phyloP scores from a whole-genome alignment of 306 rosid species.

The Malus sieversii region DNA sequence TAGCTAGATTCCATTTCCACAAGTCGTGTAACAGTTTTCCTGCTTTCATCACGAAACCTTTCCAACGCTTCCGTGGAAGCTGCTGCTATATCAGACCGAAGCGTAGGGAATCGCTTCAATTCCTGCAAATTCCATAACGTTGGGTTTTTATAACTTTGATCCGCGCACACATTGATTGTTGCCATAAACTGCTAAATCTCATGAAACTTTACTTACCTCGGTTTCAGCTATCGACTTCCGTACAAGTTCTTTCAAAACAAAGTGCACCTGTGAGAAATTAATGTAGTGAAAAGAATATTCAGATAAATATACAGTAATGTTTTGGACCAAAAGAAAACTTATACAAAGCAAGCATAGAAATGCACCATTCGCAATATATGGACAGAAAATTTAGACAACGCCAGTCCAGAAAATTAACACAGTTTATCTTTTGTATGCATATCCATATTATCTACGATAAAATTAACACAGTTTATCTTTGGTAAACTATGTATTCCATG shows the following conservation, averaged over 20 bases:
- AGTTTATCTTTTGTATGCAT: background rate
- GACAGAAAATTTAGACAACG: background rate
- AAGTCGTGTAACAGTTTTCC: conserved; percentile 74
- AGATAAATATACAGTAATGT: background rate
- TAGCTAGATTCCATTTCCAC: conserved; percentile 99
- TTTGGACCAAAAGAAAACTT: background rate
- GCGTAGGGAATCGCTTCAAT: conserved; percentile 91
- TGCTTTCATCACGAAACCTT: conserved; percentile 86
- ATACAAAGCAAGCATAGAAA: background rate
- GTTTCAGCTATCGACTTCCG: conserved; percentile 93
- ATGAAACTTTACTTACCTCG: conserved; percentile 40
- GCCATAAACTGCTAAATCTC: background rate
- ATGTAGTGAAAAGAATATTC: conserved; percentile 10
- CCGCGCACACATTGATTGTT: background rate
- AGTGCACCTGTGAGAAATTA: conserved; percentile 59
- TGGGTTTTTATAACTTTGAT: background rate
- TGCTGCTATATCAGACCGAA: conserved; percentile 69
- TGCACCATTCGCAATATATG: background rate
- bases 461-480: background rate
- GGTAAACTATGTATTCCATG: background rate
- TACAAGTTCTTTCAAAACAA: conserved; percentile 89
- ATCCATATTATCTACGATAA: background rate
- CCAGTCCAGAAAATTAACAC: background rate
- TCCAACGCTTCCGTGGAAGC: conserved; percentile 84
- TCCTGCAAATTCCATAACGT: conserved; percentile 50